phyloP scores from a whole-genome alignment of 129 eudicot genomes.

The Lactuca sativa region DNA sequence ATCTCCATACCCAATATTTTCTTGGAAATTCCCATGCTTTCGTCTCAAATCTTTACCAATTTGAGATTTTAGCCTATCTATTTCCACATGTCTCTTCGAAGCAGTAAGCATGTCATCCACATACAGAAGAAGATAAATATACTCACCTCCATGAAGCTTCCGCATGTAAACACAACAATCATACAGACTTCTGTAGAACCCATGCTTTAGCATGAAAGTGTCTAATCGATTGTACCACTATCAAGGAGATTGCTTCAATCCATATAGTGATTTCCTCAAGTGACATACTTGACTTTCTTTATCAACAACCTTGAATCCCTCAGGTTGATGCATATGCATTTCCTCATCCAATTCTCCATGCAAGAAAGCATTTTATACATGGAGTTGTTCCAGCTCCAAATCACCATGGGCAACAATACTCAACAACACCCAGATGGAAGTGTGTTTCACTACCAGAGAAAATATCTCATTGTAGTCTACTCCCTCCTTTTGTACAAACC shows the following conservation, averaged over 20 bases:
- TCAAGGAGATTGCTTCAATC: background rate
- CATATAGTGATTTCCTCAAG: conserved; percentile 2
- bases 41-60: background rate
- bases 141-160: no score
- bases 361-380: background rate
- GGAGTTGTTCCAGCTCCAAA: background rate
- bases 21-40: background rate
- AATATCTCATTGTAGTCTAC: no score
- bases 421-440: background rate
- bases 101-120: no score
- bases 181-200: background rate
- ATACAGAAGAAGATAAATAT: no score
- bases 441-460: background rate
- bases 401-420: background rate
- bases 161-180: background rate
- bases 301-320: background rate
- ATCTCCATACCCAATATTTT: background rate
- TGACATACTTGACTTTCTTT: background rate
- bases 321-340: background rate
- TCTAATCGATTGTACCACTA: background rate
- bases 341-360: no score
- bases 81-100: no score
- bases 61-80: background rate
- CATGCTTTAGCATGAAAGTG: background rate
- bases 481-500: no score